phyloP scores from a whole-genome alignment of 2,329 filamentous ascomycete species.

The Paecilomyces niveus region DNA sequence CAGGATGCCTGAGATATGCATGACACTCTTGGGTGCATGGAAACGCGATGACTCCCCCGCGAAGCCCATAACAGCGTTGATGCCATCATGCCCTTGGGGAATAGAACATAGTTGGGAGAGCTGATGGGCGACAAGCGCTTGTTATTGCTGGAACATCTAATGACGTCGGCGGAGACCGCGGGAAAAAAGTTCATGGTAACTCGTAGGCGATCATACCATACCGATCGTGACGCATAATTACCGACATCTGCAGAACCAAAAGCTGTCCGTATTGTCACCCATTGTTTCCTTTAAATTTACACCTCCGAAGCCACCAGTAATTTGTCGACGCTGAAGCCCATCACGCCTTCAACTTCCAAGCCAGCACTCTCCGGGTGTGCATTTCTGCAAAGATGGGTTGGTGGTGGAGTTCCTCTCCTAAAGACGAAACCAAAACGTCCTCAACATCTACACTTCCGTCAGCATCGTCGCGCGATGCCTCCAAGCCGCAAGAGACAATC shows the following conservation, averaged over 20 bases:
- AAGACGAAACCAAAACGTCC: slow-evolving; percentile 17
- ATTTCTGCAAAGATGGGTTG: slow-evolving; percentile 35
- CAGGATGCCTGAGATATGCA: neutral
- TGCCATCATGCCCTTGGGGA: neutral
- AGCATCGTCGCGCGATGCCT: slow-evolving; percentile 3
- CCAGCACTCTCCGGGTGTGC: neutral
- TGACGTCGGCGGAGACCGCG: neutral
- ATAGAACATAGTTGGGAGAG: neutral
- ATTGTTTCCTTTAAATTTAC: slow-evolving; percentile 27
- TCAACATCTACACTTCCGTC: slow-evolving; percentile 8
- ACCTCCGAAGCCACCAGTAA: slow-evolving; percentile 1
- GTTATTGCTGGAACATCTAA: neutral
- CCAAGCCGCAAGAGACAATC: slow-evolving; percentile 10
- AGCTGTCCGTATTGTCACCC: slow-evolving; percentile 5
- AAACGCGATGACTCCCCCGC: neutral
- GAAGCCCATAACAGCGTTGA: neutral
- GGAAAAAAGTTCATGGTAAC: neutral
- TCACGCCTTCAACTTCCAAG: neutral
- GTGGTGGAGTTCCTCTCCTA: slow-evolving; percentile 34
- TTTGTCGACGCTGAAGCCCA: slow-evolving; percentile 1
- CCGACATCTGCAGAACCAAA: neutral
- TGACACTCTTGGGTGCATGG: neutral
- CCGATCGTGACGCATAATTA: neutral
- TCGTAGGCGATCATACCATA: neutral
- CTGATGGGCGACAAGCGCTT: neutral